Evolutionary conservation across 73 alveolate species (phyloP).

Genomic region (Tetrahymena borealis): DNA sequence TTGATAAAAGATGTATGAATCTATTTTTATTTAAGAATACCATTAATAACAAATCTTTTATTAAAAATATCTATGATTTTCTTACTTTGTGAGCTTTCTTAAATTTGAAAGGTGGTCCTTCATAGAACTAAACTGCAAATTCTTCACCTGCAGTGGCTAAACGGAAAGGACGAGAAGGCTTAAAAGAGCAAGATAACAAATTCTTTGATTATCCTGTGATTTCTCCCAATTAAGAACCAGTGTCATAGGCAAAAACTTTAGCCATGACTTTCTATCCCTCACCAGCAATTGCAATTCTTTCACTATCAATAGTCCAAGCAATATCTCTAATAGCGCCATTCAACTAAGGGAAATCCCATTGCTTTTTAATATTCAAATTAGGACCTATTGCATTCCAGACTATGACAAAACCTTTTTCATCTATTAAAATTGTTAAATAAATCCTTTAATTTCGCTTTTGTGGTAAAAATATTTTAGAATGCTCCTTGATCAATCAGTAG

Average conservation of each 20-base stretch:
- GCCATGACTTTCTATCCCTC: slow-evolving; percentile 36
- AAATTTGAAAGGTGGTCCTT: slow-evolving; percentile 46
- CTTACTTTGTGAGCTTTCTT: slow-evolving; percentile 21
- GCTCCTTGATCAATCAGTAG: not conserved
- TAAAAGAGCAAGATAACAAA: slow-evolving; percentile 11
- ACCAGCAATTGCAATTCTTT: slow-evolving; percentile 33
- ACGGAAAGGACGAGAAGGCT: slow-evolving; percentile 35
- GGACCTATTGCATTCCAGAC: not conserved
- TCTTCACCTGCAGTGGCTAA: slow-evolving; percentile 35
- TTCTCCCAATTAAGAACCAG: slow-evolving; percentile 36
- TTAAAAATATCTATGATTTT: too few relatives aligned
- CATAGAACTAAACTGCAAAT: slow-evolving; percentile 14
- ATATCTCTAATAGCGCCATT: slow-evolving; percentile 40
- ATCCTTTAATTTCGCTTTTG: too few relatives aligned
- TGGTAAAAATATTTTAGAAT: not conserved
- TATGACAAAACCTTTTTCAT: not conserved
- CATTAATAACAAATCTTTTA: too few relatives aligned
- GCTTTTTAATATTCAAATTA: not conserved
- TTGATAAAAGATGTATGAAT: slow-evolving; percentile 4
- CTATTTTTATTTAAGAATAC: not conserved
- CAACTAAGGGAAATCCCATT: not conserved
- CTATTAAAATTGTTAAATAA: too few relatives aligned
- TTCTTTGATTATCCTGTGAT: slow-evolving; percentile 18
- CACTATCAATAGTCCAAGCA: slow-evolving; percentile 35
- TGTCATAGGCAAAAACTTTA: slow-evolving; percentile 3